Evolutionary conservation across 805 yeast species (phyloP).

Genomic region (Teunomyces panamensis): DNA sequence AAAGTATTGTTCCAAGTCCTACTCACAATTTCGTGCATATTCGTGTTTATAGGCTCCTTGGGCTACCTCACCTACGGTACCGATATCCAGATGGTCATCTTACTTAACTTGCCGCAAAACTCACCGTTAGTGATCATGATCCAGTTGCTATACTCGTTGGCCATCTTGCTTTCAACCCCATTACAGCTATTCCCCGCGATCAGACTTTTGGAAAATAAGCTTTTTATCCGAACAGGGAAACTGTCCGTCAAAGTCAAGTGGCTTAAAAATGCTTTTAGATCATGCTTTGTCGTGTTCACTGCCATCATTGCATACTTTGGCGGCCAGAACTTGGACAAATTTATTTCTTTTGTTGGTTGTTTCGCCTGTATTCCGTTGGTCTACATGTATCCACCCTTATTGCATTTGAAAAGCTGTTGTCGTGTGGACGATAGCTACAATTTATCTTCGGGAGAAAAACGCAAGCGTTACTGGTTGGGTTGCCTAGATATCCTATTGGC

Average conservation of each 20-base stretch:
- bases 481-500: constrained; percentile 48
- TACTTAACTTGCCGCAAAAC: constrained; percentile 68
- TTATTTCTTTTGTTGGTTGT: constrained; percentile 79
- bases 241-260: constrained; percentile 52
- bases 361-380: constrained; percentile 85
- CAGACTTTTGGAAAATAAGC: constrained; percentile 61
- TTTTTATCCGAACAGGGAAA: constrained; percentile 55
- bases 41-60: constrained; percentile 60
- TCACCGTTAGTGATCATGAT: constrained; percentile 59
- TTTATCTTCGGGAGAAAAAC: constrained; percentile 16
- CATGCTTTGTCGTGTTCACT: constrained; percentile 51
- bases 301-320: constrained; percentile 63
- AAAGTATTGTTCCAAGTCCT: constrained; percentile 60
- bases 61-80: constrained; percentile 73
- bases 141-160: constrained; percentile 70
- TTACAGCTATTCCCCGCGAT: constrained; percentile 78
- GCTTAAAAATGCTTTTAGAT: constrained; percentile 61
- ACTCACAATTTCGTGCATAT: constrained; percentile 56
- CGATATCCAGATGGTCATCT: constrained; percentile 61
- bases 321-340: constrained; percentile 64
- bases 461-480: constrained; percentile 36
- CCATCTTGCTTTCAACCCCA: constrained; percentile 78
- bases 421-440: constrained; percentile 12
- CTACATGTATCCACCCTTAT: constrained; percentile 80
- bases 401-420: constrained; percentile 58